These are phyloP conservation scores for Psilocybe cubensis DNA, from an alignment of 768 basidiomycete genomes.

Conservation along the genomic window DNA sequence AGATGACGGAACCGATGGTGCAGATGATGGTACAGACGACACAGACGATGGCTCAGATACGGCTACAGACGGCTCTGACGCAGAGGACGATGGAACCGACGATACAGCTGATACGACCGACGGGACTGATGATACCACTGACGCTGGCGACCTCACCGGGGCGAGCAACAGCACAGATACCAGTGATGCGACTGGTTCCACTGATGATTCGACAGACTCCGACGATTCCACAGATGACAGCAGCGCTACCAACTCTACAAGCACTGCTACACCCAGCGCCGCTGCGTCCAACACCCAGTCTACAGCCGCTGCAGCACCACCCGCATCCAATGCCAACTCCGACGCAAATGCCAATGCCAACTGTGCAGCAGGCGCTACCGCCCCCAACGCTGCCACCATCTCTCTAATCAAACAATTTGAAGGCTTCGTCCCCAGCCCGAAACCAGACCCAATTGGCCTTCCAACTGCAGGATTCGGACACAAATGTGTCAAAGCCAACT, in stretches of 20 bases:
- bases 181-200: slow-evolving; percentile 4
- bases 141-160: slow-evolving; percentile 10
- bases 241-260: slow-evolving; percentile 15
- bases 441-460: slow-evolving; percentile 38
- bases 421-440: slow-evolving; percentile 37
- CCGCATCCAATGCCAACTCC: slow-evolving; percentile 1
- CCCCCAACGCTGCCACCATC: slow-evolving; percentile 33
- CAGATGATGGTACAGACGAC: not conserved
- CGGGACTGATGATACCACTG: slow-evolving; percentile 1
- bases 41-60: not conserved
- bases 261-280: slow-evolving; percentile 10
- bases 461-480: slow-evolving; percentile 41
- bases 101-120: slow-evolving; percentile 9
- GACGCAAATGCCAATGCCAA: slow-evolving; percentile 8
- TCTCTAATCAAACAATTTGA: slow-evolving; percentile 33
- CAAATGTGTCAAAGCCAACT: slow-evolving; percentile 31
- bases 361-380: slow-evolving; percentile 10
- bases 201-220: slow-evolving; percentile 5
- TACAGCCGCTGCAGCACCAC: slow-evolving; percentile 10
- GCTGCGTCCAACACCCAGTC: slow-evolving; percentile 4
- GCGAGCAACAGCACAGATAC: slow-evolving; percentile 18
- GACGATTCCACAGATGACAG: slow-evolving; percentile 3
- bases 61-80: not conserved
- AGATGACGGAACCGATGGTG: not conserved
- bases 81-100: slow-evolving; percentile 9